phyloP scores from a whole-genome alignment of 805 yeast species.

The Candida adriatica region DNA sequence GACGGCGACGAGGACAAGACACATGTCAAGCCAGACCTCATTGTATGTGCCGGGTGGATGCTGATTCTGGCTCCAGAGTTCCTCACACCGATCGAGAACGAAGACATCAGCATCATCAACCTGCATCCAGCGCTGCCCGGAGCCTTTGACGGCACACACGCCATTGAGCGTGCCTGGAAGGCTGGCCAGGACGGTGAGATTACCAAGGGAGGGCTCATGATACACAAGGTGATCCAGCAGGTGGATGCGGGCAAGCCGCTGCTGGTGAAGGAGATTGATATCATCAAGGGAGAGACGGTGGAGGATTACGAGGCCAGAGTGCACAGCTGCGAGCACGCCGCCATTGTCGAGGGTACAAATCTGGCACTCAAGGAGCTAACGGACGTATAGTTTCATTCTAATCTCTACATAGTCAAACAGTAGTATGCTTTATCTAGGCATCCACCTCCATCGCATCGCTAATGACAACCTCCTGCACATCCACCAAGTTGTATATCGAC shows the following conservation, averaged over 20 bases:
- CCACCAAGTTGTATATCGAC: slow-evolving; percentile 56
- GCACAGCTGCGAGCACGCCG: slow-evolving; percentile 78
- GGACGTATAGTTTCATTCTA: too few species aligned
- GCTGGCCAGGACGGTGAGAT: slow-evolving; percentile 85
- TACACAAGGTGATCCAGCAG: slow-evolving; percentile 91
- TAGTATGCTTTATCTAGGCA: too few species aligned
- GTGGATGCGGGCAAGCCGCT: slow-evolving; percentile 93
- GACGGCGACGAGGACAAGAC: slow-evolving; percentile 27
- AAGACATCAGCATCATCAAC: slow-evolving; percentile 74
- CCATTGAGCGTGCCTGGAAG: slow-evolving; percentile 93
- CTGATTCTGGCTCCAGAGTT: slow-evolving; percentile 77
- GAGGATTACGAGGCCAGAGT: slow-evolving; percentile 80
- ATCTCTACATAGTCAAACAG: too few species aligned
- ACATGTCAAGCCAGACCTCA: slow-evolving; percentile 63
- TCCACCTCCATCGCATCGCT: slow-evolving; percentile 49
- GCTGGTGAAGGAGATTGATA: slow-evolving; percentile 69
- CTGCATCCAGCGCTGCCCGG: slow-evolving; percentile 97
- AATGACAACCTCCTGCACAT: slow-evolving; percentile 50
- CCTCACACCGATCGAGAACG: slow-evolving; percentile 54
- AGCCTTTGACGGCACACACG: slow-evolving; percentile 94
- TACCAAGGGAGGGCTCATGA: slow-evolving; percentile 86
- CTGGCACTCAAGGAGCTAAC: slow-evolving; percentile 41
- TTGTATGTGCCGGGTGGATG: slow-evolving; percentile 99
- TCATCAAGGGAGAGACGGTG: slow-evolving; percentile 64
- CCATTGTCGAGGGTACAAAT: slow-evolving; percentile 87